Evolutionary conservation across 257 asterid genomes (phyloP).

Genomic region (Leonotis leonurus): DNA sequence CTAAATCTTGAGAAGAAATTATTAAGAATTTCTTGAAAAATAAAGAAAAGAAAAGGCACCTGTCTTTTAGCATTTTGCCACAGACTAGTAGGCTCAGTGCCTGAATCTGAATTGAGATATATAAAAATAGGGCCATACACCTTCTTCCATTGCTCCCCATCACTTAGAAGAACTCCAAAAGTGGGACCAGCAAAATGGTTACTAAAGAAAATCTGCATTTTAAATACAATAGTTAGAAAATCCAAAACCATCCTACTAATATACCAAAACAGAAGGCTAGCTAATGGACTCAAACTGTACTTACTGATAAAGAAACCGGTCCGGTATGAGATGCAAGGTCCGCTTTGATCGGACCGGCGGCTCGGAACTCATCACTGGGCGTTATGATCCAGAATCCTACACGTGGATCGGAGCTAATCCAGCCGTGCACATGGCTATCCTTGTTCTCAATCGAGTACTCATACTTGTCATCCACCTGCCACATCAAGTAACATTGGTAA

Average conservation of each 20-base stretch:
- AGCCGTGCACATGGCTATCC: conserved; percentile 52
- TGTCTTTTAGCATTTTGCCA: conserved; percentile 60
- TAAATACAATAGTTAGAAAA: too few relatives aligned
- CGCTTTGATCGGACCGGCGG: conserved; percentile 62
- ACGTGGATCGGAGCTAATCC: conserved; percentile 37
- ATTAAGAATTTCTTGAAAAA: neutral
- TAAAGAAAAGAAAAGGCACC: too few relatives aligned
- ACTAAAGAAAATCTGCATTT: conserved; percentile 43
- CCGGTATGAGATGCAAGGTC: conserved; percentile 82
- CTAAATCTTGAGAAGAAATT: too few relatives aligned
- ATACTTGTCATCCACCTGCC: conserved; percentile 60
- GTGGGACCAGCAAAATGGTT: conserved; percentile 45
- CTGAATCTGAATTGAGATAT: conserved; percentile 36
- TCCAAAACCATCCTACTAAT: too few relatives aligned
- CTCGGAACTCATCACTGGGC: conserved; percentile 56
- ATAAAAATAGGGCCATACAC: conserved; percentile 48
- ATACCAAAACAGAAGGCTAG: neutral
- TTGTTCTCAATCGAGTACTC: conserved; percentile 43
- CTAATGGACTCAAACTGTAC: neutral
- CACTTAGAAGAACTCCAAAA: conserved; percentile 23
- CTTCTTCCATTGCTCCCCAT: conserved; percentile 48
- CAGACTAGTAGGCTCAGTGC: conserved; percentile 39
- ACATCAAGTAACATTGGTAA: neutral
- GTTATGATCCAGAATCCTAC: conserved; percentile 72
- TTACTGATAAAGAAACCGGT: conserved; percentile 39